These are phyloP conservation scores for Serendipita indica DNA, from an alignment of 768 basidiomycete genomes.

Conservation along the genomic window DNA sequence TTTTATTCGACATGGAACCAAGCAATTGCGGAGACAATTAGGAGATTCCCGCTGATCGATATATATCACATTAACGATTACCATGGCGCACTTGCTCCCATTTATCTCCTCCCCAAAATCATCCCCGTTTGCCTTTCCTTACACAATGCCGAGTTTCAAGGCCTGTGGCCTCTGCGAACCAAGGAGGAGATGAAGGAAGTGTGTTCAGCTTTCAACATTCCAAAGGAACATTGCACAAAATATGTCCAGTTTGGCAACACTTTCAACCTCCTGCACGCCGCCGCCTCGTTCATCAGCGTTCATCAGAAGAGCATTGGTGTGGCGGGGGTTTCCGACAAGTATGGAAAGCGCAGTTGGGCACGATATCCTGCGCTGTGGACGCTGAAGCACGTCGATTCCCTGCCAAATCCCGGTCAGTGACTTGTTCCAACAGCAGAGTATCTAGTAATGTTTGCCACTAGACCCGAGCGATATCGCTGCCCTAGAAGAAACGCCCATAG, in stretches of 20 bases:
- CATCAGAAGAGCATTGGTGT: constrained; percentile 92
- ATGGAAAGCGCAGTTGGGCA: constrained; percentile 93
- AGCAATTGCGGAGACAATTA: constrained; percentile 83
- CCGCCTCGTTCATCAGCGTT: constrained; percentile 77
- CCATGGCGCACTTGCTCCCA: constrained; percentile 79
- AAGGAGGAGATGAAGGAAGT: constrained; percentile 99
- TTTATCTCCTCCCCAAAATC: constrained; percentile 85
- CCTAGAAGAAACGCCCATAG: constrained; percentile 61
- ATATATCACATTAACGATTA: constrained; percentile 95
- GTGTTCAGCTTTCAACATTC: constrained; percentile 93
- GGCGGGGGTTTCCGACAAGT: constrained; percentile 95
- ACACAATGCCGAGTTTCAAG: constrained; percentile 96
- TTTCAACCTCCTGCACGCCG: constrained; percentile 89
- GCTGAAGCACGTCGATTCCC: constrained; percentile 83
- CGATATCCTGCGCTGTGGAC: constrained; percentile 95
- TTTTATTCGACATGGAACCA: constrained; percentile 99
- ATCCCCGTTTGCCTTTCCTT: constrained; percentile 81
- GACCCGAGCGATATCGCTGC: constrained; percentile 88
- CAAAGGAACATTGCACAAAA: constrained; percentile 90
- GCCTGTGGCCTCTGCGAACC: constrained; percentile 88
- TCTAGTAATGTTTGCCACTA: neutral
- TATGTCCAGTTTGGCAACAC: constrained; percentile 98
- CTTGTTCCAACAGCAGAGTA: neutral
- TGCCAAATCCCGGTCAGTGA: constrained; percentile 65
- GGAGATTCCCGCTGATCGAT: constrained; percentile 73